These are phyloP conservation scores for Inga laurina DNA, from an alignment of 306 rosid genomes.

Conservation along the genomic window DNA sequence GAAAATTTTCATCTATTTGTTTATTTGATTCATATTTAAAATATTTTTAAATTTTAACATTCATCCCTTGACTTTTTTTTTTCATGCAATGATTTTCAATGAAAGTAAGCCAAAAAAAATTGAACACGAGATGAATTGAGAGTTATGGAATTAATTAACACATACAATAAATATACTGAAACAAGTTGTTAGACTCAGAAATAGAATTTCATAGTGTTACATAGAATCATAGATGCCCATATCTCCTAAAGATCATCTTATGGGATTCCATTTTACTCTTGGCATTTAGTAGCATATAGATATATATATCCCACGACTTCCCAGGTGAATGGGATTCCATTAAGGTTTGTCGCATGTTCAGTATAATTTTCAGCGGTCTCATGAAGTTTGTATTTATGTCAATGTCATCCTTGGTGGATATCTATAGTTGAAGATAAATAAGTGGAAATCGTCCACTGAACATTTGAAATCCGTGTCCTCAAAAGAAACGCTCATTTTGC, in stretches of 20 bases:
- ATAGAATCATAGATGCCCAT: no score
- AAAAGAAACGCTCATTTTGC: neutral
- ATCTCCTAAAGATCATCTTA: neutral
- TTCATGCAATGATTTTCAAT: neutral
- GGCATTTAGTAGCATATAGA: neutral
- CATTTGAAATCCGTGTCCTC: neutral
- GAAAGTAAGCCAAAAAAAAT: neutral
- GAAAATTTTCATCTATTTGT: neutral
- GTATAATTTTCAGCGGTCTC: neutral
- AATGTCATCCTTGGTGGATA: neutral
- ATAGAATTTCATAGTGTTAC: neutral
- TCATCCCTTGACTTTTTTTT: no score
- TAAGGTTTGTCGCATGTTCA: neutral
- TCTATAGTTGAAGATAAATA: neutral
- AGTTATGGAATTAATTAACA: neutral
- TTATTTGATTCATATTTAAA: neutral
- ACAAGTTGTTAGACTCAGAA: neutral
- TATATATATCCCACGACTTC: neutral
- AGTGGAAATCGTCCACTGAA: neutral
- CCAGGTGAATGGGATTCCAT: neutral
- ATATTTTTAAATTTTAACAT: no score
- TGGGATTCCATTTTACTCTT: neutral
- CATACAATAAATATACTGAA: neutral
- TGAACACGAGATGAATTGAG: neutral
- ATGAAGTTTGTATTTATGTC: neutral